Conservation (phyloP, 1,139 yeast species). For the Hyphopichia fennica region DNA sequence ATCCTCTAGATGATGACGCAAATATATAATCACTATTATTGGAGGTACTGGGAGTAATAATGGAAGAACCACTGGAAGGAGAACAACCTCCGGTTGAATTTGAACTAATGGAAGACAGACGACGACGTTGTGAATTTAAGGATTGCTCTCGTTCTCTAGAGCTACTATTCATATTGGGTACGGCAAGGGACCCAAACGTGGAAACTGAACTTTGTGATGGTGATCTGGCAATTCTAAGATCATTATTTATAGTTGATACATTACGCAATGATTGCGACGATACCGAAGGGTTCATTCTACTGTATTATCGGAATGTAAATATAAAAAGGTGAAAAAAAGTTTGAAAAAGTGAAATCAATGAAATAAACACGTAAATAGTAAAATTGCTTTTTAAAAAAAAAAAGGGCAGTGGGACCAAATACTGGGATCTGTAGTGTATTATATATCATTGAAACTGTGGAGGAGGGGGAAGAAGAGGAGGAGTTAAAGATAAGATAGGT, state of each 20-base stretch:
- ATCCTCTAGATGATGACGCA: conserved; percentile 2
- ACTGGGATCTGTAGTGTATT: too few relatives aligned
- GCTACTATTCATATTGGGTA: not conserved
- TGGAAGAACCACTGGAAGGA: not conserved
- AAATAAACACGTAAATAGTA: too few relatives aligned
- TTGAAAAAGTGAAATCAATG: too few relatives aligned
- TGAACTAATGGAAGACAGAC: not conserved
- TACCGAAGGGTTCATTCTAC: not conserved
- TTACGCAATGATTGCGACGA: conserved; percentile 3
- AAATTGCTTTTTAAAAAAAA: too few relatives aligned
- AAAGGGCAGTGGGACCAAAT: too few relatives aligned
- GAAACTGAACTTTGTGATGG: not conserved
- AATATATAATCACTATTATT: conserved; percentile 1
- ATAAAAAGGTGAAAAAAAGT: not conserved
- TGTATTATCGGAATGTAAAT: not conserved
- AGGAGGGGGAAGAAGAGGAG: too few relatives aligned
- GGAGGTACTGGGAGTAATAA: not conserved
- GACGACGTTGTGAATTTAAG: not conserved
- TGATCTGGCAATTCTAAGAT: conserved; percentile 9
- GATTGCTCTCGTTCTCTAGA: too few relatives aligned
- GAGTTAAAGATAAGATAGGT: too few relatives aligned
- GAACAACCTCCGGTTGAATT: not conserved
- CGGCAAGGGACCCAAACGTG: not conserved
- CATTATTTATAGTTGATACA: conserved; percentile 10
- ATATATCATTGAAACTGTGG: too few relatives aligned